A percentile compares a stretch with the other conserved stretches of the same genome.
These are phyloP conservation scores for Macrocybe gigantea DNA, from an alignment of 768 basidiomycete genomes.

Conservation along the genomic window DNA sequence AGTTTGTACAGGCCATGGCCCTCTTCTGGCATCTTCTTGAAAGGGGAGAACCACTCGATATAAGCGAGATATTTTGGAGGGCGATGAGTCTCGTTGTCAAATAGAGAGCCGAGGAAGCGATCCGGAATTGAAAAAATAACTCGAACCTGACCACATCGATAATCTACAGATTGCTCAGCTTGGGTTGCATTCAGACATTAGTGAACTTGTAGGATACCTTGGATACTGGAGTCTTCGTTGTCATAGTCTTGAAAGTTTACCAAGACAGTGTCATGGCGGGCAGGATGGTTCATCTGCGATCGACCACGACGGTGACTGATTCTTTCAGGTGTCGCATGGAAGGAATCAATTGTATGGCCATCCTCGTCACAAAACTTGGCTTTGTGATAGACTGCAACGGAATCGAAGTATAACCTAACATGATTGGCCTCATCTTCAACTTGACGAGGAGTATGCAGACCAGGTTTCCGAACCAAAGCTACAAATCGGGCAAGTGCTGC, in stretches of 20 bases:
- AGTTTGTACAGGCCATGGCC: constrained; percentile 15
- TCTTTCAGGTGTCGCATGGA: constrained; percentile 17
- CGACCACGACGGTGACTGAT: constrained; percentile 19
- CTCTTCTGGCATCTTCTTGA: constrained; percentile 3
- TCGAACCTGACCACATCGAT: constrained; percentile 18
- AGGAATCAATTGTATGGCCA: constrained; percentile 7
- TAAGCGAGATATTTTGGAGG: constrained; percentile 15
- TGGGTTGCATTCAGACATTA: background rate
- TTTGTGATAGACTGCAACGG: constrained; percentile 23
- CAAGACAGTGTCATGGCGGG: constrained; percentile 25
- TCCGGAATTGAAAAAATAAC: constrained; percentile 18
- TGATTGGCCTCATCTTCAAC: constrained; percentile 5
- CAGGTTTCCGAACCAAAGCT: constrained; percentile 10
- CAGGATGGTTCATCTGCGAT: constrained; percentile 10
- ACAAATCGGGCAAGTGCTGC: constrained; percentile 19
- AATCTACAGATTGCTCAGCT: constrained; percentile 6
- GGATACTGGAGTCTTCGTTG: constrained; percentile 5
- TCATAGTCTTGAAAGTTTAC: constrained; percentile 1
- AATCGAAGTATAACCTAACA: constrained; percentile 14
- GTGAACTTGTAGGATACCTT: constrained; percentile 10
- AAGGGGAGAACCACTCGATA: constrained; percentile 18
- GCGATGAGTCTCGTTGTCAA: background rate
- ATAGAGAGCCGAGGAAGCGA: background rate
- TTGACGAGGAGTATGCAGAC: constrained; percentile 5
- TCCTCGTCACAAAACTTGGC: constrained; percentile 20